Evolutionary conservation across 768 basidiomycete species (phyloP).

Genomic region (Tylopilus rubrobrunneus): DNA sequence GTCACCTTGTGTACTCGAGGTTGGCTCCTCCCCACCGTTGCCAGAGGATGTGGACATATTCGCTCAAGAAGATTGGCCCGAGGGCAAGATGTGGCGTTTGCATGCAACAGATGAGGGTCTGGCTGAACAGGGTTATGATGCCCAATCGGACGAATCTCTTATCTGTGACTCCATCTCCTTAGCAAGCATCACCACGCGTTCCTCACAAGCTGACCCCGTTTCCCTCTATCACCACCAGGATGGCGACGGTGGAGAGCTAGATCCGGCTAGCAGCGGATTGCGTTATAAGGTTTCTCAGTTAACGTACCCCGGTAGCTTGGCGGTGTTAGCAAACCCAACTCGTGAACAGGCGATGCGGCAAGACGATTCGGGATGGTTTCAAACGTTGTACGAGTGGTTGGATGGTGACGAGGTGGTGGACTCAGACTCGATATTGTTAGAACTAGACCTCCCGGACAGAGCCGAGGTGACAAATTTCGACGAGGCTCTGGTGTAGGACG

Average conservation of each 20-base stretch:
- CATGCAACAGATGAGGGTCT: constrained; percentile 4
- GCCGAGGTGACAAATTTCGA: constrained; percentile 6
- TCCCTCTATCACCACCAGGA: constrained; percentile 18
- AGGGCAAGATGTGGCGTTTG: constrained; percentile 13
- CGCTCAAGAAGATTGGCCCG: constrained; percentile 11
- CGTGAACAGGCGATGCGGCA: constrained; percentile 15
- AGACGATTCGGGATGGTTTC: constrained; percentile 10
- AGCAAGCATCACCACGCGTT: constrained; percentile 17
- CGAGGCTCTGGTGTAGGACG: neutral
- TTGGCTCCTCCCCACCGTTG: constrained; percentile 1
- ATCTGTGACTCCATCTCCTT: constrained; percentile 18
- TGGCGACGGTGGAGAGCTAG: constrained; percentile 3
- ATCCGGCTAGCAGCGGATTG: constrained; percentile 12
- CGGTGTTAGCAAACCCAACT: constrained; percentile 1
- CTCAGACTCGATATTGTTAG: constrained; percentile 14
- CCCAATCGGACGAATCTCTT: constrained; percentile 24
- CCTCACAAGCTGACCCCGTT: constrained; percentile 6
- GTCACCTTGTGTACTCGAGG: neutral
- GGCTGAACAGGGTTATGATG: constrained; percentile 5
- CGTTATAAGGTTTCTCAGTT: constrained; percentile 12
- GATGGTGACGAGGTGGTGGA: constrained; percentile 8
- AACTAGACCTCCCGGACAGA: constrained; percentile 3
- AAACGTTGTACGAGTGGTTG: constrained; percentile 3
- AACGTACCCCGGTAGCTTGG: constrained; percentile 6
- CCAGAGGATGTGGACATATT: constrained; percentile 17